Base-by-base conservation (phyloP, 177 flowering plant species). In the Vitis hybrid region DNA sequence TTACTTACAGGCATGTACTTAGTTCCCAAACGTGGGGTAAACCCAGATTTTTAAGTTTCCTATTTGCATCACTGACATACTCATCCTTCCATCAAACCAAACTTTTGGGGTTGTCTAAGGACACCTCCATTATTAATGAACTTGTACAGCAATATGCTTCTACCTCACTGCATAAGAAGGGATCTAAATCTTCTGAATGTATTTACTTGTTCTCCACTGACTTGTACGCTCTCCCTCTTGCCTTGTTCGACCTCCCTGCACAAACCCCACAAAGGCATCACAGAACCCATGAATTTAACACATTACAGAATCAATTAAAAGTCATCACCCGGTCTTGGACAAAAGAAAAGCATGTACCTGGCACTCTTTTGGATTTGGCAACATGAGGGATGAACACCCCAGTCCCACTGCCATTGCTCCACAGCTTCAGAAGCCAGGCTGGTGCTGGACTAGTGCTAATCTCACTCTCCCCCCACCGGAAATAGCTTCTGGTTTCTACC, bases 331-430 rank as follows among this genome's bases (percentile, higher is more conserved):
- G 2, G n/a, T 29, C 52, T 26, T 2, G 10, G 3, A 10, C 12
- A 15, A 56, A 39, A 55, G 26, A 22, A 18, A 45, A 16, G 15
- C 6, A 65, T 22, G 11, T 67, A 79, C 83, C 72, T 26, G 68
- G 51, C 61, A 22, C 57, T 69, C 65, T 71, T 61, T 66, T 72
- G 13, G 78, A 39, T 2, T 67, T 73, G 53, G 56, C 63, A 34
- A 71, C 59, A 3, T 66, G 77, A 61, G 88, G 91, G 18, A 87
- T 85, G 74, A 87, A 87, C 5, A 61, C 63, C 10, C 63, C 63
- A 3, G 48, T 61, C 29, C 63, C 63, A 26, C 29, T 61, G 63
- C 63, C 29, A 12, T 59, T 61, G 39, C 22, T 5, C 63, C 63
- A 59, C 31, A 13, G 29, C 14, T 20, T 61, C 63, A 20, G 0